Evolutionary conservation across 805 yeast genomes (phyloP), one percentile per base, ranked within the genome.

Genomic region (Pichia heedii): DNA sequence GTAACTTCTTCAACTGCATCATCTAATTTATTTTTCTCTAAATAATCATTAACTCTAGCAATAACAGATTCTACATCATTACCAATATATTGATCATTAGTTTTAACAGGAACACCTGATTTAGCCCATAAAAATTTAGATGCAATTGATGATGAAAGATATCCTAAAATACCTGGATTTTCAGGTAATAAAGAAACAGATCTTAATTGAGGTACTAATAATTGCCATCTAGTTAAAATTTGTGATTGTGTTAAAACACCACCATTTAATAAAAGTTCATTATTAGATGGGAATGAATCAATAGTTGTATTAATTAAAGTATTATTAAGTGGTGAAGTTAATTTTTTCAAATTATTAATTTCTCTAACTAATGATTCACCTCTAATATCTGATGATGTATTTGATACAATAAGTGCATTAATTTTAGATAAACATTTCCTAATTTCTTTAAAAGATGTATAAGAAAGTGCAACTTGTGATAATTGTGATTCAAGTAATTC

Each of bases 131-230:
- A 72, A 48, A 89, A 71, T 54, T 74, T 76, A 30, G 95, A 82
- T 59, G 89, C 84, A 9, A 87, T 44, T 51, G 73, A 70, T 16
- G 97, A 89, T 7, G 94, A 74, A 36, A 88, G 62, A 63, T 93
- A 96, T 26, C 96, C 97, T 54, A 90, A 75, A 43, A 93, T 74
- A 57, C 98, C 98, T 22, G 98, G 95, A 57, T 90, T 85, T 54
- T 94, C 95, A 43, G 97, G 97, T 49, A 89, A 75, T 54, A 93
- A 68, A 5, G 96, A 79, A 8, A 94, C 89, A 26, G 87, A 77
- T 63, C 95, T 81, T 58, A 93, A 76, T 66, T 90, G 95, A 15
- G 94, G 93, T 20, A 74, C 80, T 47, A 93, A 71, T 42, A 80
- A 67, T 50, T 79, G 76, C 85, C 95, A 86, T 56, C 95, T 79